A percentile compares a stretch with the other conserved stretches of the same genome.
Evolutionary conservation across 306 rosid genomes (phyloP).

Genomic region (Begonia loranthoides): DNA sequence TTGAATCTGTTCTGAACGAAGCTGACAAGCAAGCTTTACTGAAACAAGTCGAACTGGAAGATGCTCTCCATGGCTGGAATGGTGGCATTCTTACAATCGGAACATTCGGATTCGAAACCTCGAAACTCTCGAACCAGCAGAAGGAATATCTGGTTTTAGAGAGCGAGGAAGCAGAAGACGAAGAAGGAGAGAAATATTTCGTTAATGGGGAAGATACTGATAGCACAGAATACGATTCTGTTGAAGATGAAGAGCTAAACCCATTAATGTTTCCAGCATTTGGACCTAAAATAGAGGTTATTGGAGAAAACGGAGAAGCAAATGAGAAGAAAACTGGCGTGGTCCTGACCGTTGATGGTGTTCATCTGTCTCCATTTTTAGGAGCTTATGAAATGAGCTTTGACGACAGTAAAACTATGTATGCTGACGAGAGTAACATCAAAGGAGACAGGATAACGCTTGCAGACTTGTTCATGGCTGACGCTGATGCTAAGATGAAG

Average conservation of each 20-base stretch:
- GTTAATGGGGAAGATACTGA: constrained; percentile 17
- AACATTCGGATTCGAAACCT: constrained; percentile 67
- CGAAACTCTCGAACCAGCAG: constrained; percentile 30
- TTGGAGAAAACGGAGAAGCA: constrained; percentile 18
- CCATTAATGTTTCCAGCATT: constrained; percentile 59
- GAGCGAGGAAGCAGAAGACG: constrained; percentile 26
- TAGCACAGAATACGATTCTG: constrained; percentile 2
- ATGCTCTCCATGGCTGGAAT: constrained; percentile 63
- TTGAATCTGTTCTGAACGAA: constrained; percentile 26
- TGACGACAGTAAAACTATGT: constrained; percentile 17
- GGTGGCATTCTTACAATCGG: constrained; percentile 88
- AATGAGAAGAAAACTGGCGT: constrained; percentile 14
- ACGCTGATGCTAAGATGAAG: constrained; percentile 42
- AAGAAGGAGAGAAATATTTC: constrained; percentile 13
- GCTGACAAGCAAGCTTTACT: constrained; percentile 52
- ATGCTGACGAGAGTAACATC: constrained; percentile 37
- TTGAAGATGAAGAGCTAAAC: constrained; percentile 62
- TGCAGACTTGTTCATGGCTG: constrained; percentile 95
- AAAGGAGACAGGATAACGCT: constrained; percentile 69
- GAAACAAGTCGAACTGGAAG: constrained; percentile 45
- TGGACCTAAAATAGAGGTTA: constrained; percentile 40
- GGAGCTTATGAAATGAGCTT: constrained; percentile 19
- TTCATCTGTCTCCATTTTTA: constrained; percentile 16
- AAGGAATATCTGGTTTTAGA: constrained; percentile 44
- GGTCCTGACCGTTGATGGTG: constrained; percentile 19